A percentile compares a stretch with the other conserved stretches of the same genome.
Evolutionary conservation across 208 protist genomes (phyloP).

Genomic region (Leishmania braziliensis): DNA sequence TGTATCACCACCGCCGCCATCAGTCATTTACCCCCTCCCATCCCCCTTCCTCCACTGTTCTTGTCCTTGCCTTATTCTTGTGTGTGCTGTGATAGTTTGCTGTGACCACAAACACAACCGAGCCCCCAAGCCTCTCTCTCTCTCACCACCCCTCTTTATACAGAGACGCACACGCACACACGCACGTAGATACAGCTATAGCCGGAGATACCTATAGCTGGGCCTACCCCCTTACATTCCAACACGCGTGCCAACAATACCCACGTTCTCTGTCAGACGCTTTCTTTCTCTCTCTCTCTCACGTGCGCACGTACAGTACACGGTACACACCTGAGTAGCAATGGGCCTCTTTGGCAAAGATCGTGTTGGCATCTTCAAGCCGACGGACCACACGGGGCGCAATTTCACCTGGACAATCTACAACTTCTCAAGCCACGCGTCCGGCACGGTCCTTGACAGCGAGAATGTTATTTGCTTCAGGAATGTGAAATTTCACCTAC

Average conservation of each 20-base stretch:
- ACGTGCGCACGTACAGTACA: background rate
- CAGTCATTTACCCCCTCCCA: too few relatives aligned
- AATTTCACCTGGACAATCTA: conserved; percentile 78
- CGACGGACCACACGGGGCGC: conserved; percentile 44
- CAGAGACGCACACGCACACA: background rate
- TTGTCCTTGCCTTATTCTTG: background rate
- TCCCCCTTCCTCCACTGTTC: too few relatives aligned
- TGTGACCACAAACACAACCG: too few relatives aligned
- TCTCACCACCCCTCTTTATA: background rate
- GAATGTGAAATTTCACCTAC: conserved; percentile 85
- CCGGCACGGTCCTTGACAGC: conserved; percentile 63
- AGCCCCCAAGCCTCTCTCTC: too few relatives aligned
- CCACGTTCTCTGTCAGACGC: background rate
- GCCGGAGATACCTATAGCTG: background rate
- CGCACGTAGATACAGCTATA: background rate
- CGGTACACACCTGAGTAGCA: background rate
- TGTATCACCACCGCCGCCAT: too few relatives aligned
- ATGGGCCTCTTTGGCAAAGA: conserved; percentile 84
- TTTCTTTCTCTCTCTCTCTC: too few relatives aligned
- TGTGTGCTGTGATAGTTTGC: too few relatives aligned
- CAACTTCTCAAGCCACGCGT: conserved; percentile 46
- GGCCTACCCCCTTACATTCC: background rate
- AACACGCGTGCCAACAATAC: background rate
- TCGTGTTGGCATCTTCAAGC: conserved; percentile 58
- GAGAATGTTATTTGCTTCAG: conserved; percentile 66